Conservation (phyloP, 2,329 filamentous ascomycete genomes). For the Stagonosporopsis vannaccii region DNA sequence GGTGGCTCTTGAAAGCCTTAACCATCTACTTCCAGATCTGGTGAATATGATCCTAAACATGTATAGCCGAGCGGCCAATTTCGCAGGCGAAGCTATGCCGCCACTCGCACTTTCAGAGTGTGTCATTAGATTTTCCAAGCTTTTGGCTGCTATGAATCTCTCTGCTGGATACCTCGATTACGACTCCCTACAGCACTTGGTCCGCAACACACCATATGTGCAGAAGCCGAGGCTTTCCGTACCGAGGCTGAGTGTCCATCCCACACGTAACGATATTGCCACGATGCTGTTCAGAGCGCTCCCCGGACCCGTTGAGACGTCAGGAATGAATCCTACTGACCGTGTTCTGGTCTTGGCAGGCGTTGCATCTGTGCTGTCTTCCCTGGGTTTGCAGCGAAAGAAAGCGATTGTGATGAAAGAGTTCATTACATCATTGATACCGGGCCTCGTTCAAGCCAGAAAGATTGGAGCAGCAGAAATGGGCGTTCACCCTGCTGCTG, state of each 20-base stretch:
- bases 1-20: slow-evolving; percentile 56
- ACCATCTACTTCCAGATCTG: slow-evolving; percentile 72
- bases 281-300: slow-evolving; percentile 48
- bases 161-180: slow-evolving; percentile 69
- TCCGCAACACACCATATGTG: slow-evolving; percentile 53
- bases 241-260: slow-evolving; percentile 43
- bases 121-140: slow-evolving; percentile 74
- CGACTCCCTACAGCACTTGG: slow-evolving; percentile 59
- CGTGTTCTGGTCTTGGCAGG: slow-evolving; percentile 81
- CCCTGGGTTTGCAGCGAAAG: slow-evolving; percentile 82
- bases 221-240: slow-evolving; percentile 52
- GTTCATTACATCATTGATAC: slow-evolving; percentile 81
- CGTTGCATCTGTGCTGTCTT: slow-evolving; percentile 83
- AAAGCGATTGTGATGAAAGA: slow-evolving; percentile 90
- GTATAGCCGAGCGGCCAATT: slow-evolving; percentile 71
- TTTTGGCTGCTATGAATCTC: slow-evolving; percentile 72
- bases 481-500: slow-evolving; percentile 92
- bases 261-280: slow-evolving; percentile 47
- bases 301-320: slow-evolving; percentile 63
- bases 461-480: slow-evolving; percentile 95
- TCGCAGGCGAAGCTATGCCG: slow-evolving; percentile 72
- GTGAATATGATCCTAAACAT: slow-evolving; percentile 76
- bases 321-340: slow-evolving; percentile 75
- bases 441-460: slow-evolving; percentile 85
- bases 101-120: slow-evolving; percentile 76